Conservation (phyloP, 164 flowering plant species). For the Hamamelis virginiana region DNA sequence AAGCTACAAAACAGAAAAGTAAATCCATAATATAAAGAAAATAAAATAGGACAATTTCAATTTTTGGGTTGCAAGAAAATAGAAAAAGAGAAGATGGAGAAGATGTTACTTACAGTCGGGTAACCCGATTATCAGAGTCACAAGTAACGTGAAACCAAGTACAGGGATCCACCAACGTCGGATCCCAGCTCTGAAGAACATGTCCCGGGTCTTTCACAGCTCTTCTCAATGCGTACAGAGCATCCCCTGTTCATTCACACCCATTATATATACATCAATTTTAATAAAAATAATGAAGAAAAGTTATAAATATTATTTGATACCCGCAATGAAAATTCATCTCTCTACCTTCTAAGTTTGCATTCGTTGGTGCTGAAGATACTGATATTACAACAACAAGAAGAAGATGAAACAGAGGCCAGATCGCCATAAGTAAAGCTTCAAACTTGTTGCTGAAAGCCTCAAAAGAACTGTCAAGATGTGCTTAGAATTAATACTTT, state of each 20-base stretch:
- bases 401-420: slow-evolving; percentile 17
- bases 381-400: slow-evolving; percentile 13
- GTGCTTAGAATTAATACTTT: too few species aligned
- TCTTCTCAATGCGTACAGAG: slow-evolving; percentile 60
- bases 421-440: slow-evolving; percentile 28
- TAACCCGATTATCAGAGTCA: slow-evolving; percentile 56
- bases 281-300: neutral
- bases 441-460: neutral
- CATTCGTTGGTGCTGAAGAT: slow-evolving; percentile 21
- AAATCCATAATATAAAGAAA: too few species aligned
- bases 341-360: slow-evolving; percentile 47
- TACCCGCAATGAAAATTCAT: neutral
- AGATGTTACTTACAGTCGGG: slow-evolving; percentile 48
- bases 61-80: neutral
- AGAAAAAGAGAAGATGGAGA: neutral
- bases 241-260: slow-evolving; percentile 52
- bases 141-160: slow-evolving; percentile 87
- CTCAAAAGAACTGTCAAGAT: too few species aligned
- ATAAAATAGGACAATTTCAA: too few species aligned
- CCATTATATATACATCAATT: neutral
- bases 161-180: slow-evolving; percentile 75
- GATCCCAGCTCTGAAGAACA: slow-evolving; percentile 83
- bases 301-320: neutral
- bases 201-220: slow-evolving; percentile 57
- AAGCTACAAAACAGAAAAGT: too few species aligned